Conservation (phyloP, 2,329 filamentous ascomycete species). For the Chaetoscypha palmicola region DNA sequence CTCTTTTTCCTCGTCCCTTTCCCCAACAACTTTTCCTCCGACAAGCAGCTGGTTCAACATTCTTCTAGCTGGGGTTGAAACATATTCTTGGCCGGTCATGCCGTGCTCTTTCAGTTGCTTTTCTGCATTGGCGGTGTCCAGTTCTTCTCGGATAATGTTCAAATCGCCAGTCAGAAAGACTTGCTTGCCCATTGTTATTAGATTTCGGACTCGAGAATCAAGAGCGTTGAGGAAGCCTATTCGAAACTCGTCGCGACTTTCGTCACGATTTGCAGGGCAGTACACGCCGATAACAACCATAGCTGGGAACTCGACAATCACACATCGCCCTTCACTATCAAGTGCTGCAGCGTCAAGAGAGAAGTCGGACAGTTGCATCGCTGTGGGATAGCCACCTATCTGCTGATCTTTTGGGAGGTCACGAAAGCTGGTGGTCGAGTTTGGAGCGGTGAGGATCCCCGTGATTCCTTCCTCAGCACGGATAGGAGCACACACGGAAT, state of each 20-base stretch:
- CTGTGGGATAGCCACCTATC: slow-evolving; percentile 82
- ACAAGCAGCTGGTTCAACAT: slow-evolving; percentile 82
- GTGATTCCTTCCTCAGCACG: slow-evolving; percentile 91
- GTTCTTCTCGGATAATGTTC: slow-evolving; percentile 59
- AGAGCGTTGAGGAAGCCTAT: slow-evolving; percentile 72
- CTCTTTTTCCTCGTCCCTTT: slow-evolving; percentile 63
- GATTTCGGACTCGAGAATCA: slow-evolving; percentile 77
- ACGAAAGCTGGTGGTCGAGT: slow-evolving; percentile 62
- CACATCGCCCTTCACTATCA: slow-evolving; percentile 86
- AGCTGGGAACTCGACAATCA: slow-evolving; percentile 86
- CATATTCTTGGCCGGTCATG: slow-evolving; percentile 62
- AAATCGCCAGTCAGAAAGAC: slow-evolving; percentile 84
- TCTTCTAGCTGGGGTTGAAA: slow-evolving; percentile 63
- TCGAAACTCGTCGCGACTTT: slow-evolving; percentile 75
- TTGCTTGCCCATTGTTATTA: slow-evolving; percentile 71
- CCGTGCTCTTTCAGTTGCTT: slow-evolving; percentile 67
- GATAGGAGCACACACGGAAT: slow-evolving; percentile 75
- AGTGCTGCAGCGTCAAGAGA: slow-evolving; percentile 62
- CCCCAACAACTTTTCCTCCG: slow-evolving; percentile 59
- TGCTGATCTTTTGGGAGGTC: slow-evolving; percentile 66
- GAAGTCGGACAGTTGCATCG: slow-evolving; percentile 57
- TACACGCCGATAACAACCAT: slow-evolving; percentile 94
- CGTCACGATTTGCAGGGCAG: slow-evolving; percentile 82
- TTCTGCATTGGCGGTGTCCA: slow-evolving; percentile 69
- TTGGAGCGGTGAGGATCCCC: slow-evolving; percentile 69